A percentile compares a stretch with the other conserved stretches of the same genome.
phyloP scores from a whole-genome alignment of 2,329 filamentous ascomycete species.

The Pestalotiopsis sp. region DNA sequence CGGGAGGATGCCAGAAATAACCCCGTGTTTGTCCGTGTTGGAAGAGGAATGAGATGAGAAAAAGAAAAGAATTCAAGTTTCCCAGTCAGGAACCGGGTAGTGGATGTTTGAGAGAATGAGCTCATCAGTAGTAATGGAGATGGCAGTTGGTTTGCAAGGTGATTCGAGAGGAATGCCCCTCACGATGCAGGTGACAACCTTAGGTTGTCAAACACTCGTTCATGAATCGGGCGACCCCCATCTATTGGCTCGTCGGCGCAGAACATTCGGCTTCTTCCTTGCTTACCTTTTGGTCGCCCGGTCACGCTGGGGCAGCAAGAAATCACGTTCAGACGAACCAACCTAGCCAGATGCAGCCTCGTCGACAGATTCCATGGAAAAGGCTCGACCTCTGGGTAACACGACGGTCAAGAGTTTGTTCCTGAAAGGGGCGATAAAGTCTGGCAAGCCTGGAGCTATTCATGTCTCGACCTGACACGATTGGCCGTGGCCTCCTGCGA shows the following conservation, averaged over 20 bases:
- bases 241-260: constrained; percentile 4
- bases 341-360: background rate
- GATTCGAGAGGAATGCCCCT: constrained; percentile 1
- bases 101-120: background rate
- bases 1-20: too few species aligned
- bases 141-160: background rate
- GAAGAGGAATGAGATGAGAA: background rate
- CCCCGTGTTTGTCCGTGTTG: background rate
- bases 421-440: background rate
- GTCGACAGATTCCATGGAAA: background rate
- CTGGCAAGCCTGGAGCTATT: background rate
- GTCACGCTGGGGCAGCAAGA: background rate
- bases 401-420: background rate
- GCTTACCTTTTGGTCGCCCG: background rate
- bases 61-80: background rate
- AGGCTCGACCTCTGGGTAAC: background rate
- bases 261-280: constrained; percentile 3
- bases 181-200: constrained; percentile 8
- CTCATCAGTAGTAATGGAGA: constrained; percentile 1
- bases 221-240: background rate
- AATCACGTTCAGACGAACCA: background rate
- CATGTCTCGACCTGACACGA: background rate
- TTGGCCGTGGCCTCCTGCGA: background rate
- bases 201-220: background rate
- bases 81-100: background rate